Conservation (phyloP, 805 yeast genomes). For the Candida chilensis region DNA sequence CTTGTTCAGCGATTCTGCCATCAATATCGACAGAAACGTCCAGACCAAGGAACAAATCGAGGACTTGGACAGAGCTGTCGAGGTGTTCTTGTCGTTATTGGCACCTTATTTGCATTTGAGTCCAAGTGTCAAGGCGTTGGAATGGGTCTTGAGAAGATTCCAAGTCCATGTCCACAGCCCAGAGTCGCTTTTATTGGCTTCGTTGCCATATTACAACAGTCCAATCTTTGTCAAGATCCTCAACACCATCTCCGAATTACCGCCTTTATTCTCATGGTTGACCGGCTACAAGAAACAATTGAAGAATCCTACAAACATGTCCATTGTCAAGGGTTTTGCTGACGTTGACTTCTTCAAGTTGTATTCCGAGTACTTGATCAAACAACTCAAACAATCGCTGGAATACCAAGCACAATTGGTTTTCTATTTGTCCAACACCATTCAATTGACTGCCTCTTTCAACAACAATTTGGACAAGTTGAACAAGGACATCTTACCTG, state of each 20-base stretch:
- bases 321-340: conserved; percentile 65
- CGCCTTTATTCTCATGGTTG: conserved; percentile 73
- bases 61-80: conserved; percentile 67
- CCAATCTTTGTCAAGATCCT: conserved; percentile 71
- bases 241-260: conserved; percentile 63
- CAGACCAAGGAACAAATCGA: conserved; percentile 70
- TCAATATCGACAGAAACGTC: conserved; percentile 71
- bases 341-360: conserved; percentile 62
- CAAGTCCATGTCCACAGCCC: conserved; percentile 75
- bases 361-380: conserved; percentile 46
- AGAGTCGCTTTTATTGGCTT: conserved; percentile 61
- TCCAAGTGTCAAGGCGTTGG: conserved; percentile 75
- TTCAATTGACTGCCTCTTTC: conserved; percentile 60
- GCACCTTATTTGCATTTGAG: conserved; percentile 71
- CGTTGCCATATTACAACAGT: conserved; percentile 72
- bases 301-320: conserved; percentile 55
- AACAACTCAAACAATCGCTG: conserved; percentile 40
- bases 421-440: conserved; percentile 67
- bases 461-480: conserved; percentile 35
- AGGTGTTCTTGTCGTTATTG: conserved; percentile 61
- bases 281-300: conserved; percentile 54
- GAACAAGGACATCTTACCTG: conserved; percentile 40
- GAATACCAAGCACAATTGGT: conserved; percentile 65
- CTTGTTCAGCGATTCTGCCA: conserved; percentile 75
- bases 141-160: conserved; percentile 92